phyloP scores from a whole-genome alignment of 2,329 filamentous ascomycete genomes.

The Macroventuria anomochaeta region DNA sequence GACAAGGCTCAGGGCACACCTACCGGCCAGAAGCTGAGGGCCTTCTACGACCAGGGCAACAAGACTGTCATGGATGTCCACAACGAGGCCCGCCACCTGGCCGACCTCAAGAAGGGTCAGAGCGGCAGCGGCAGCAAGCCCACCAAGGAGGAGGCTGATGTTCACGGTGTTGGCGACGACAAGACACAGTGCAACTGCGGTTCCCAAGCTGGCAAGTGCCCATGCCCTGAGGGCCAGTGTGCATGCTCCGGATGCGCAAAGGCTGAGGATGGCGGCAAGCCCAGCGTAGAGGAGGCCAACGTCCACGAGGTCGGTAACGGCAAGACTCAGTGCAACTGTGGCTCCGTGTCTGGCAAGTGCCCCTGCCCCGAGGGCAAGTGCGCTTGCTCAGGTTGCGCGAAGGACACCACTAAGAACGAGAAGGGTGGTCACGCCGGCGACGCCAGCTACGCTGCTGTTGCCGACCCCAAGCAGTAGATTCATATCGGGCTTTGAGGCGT shows the following conservation, averaged over 20 bases:
- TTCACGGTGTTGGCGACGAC: slow-evolving; percentile 51
- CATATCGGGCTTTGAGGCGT: background rate
- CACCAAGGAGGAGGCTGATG: slow-evolving; percentile 45
- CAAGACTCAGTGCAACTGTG: slow-evolving; percentile 58
- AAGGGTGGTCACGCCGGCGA: slow-evolving; percentile 11
- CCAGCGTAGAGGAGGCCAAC: slow-evolving; percentile 46
- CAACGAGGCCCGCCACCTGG: slow-evolving; percentile 84
- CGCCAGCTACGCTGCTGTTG: slow-evolving; percentile 18
- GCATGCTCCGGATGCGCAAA: slow-evolving; percentile 57
- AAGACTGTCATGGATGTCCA: slow-evolving; percentile 96
- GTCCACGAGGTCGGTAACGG: slow-evolving; percentile 52
- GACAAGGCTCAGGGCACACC: slow-evolving; percentile 89
- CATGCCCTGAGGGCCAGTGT: slow-evolving; percentile 56
- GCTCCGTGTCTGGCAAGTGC: slow-evolving; percentile 52
- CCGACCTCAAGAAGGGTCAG: slow-evolving; percentile 75
- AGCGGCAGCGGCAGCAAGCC: slow-evolving; percentile 22
- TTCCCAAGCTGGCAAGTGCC: slow-evolving; percentile 51
- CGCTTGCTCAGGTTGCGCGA: slow-evolving; percentile 55
- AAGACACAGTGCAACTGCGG: slow-evolving; percentile 58
- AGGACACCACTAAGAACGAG: slow-evolving; percentile 37
- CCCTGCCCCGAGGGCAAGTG: slow-evolving; percentile 56
- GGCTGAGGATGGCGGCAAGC: slow-evolving; percentile 30
- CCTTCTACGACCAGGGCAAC: slow-evolving; percentile 84
- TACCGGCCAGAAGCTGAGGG: slow-evolving; percentile 83
- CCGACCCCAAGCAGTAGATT: slow-evolving; percentile 19